A percentile compares a stretch with the other conserved stretches of the same genome.
Conservation (phyloP, 139 green algal genomes). For the Ettlia oleoabundans region DNA sequence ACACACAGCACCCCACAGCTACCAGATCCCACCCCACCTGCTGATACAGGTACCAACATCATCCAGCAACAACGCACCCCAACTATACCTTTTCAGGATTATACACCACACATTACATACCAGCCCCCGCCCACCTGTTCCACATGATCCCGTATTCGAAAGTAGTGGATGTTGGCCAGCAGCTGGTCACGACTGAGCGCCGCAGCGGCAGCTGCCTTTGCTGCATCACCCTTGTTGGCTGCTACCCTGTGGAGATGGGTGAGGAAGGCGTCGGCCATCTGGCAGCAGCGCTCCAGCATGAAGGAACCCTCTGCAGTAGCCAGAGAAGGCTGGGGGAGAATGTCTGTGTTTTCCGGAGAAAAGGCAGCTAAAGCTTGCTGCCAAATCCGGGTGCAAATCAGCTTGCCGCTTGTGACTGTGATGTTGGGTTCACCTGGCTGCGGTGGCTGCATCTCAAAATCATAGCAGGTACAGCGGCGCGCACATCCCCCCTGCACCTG, state of each 20-base stretch:
- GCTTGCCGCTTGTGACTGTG: too few species aligned
- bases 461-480: too few species aligned
- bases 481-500: too few species aligned
- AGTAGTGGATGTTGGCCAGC: conserved; percentile 77
- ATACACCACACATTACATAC: background rate
- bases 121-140: conserved; percentile 60
- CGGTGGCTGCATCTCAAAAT: too few species aligned
- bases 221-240: conserved; percentile 3
- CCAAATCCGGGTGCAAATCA: too few species aligned
- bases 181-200: conserved; percentile 58
- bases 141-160: conserved; percentile 74
- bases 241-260: conserved; percentile 52
- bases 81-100: too few species aligned
- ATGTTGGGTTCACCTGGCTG: too few species aligned
- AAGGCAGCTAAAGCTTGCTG: background rate
- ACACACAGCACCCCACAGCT: too few species aligned
- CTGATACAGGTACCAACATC: too few species aligned
- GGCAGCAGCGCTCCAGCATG: conserved; percentile 77
- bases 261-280: conserved; percentile 76
- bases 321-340: too few species aligned
- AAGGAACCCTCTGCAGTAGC: conserved; percentile 83
- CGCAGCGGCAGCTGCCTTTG: conserved; percentile 29
- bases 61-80: too few species aligned
- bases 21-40: too few species aligned
- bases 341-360: conserved; percentile 66